Conservation (phyloP, 345 rosid species). For the Dimocarpus longan region DNA sequence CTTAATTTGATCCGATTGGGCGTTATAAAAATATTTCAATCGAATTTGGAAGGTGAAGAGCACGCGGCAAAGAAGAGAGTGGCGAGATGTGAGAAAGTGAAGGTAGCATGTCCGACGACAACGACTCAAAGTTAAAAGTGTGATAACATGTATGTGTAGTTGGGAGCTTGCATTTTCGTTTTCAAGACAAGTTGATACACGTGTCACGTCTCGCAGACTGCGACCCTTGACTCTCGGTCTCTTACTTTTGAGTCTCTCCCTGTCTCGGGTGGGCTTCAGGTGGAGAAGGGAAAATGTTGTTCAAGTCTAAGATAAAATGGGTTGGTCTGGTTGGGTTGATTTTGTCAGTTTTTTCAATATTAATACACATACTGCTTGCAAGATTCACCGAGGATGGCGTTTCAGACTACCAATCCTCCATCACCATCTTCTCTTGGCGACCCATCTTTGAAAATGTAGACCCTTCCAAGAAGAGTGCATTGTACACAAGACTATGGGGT, state of each 20-base stretch:
- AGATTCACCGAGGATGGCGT: slow-evolving; percentile 71
- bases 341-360: slow-evolving; percentile 70
- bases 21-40: no score
- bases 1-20: no score
- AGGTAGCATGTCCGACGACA: slow-evolving; percentile 28
- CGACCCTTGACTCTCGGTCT: slow-evolving; percentile 22
- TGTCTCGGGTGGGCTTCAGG: slow-evolving; percentile 40
- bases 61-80: slow-evolving; percentile 18
- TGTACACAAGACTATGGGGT: slow-evolving; percentile 87
- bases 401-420: slow-evolving; percentile 79
- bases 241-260: not conserved
- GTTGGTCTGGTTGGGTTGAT: slow-evolving; percentile 76
- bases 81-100: not conserved
- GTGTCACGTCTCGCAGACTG: slow-evolving; percentile 12
- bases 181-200: slow-evolving; percentile 9
- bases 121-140: not conserved
- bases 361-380: slow-evolving; percentile 82
- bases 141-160: no score
- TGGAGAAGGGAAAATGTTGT: slow-evolving; percentile 74
- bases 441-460: slow-evolving; percentile 76
- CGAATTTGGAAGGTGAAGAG: not conserved
- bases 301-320: slow-evolving; percentile 91
- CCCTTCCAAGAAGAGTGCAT: slow-evolving; percentile 58
- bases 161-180: not conserved
- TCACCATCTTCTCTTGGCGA: slow-evolving; percentile 95